phyloP scores from a whole-genome alignment of 257 asterid species.

The Cordia subcordata region DNA sequence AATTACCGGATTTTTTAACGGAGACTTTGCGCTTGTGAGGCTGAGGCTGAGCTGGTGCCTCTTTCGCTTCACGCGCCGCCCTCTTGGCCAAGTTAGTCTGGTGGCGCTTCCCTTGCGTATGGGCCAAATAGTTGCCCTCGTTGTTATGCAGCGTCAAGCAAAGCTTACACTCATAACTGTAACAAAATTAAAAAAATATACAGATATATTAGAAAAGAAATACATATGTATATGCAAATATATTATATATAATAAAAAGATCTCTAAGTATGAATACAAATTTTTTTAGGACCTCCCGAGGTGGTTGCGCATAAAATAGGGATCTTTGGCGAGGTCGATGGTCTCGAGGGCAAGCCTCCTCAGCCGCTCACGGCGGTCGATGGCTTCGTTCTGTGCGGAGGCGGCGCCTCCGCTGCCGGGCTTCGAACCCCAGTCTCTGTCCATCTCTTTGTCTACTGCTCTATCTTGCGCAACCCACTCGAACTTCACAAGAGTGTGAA shows the following conservation, averaged over 20 bases:
- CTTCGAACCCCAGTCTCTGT: slow-evolving; percentile 98
- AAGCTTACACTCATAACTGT: slow-evolving; percentile 88
- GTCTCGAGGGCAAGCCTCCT: slow-evolving; percentile 89
- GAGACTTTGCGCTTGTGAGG: slow-evolving; percentile 85
- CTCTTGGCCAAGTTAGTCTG: slow-evolving; percentile 98
- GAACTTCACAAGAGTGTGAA: too few relatives aligned
- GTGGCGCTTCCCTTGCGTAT: slow-evolving; percentile 96
- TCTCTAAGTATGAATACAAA: neutral
- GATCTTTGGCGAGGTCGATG: slow-evolving; percentile 92
- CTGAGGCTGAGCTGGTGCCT: slow-evolving; percentile 97
- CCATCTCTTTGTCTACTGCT: slow-evolving; percentile 35
- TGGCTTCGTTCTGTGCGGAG: slow-evolving; percentile 92
- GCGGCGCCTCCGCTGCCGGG: slow-evolving; percentile 99
- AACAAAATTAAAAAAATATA: slow-evolving; percentile 5
- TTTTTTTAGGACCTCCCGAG: slow-evolving; percentile 59
- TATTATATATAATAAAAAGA: neutral
- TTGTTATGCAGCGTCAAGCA: slow-evolving; percentile 94
- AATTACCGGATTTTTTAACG: slow-evolving; percentile 66
- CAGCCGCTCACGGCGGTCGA: slow-evolving; percentile 94
- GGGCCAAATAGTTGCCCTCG: slow-evolving; percentile 97
- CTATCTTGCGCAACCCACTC: neutral
- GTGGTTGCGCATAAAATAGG: slow-evolving; percentile 97
- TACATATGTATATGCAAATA: neutral
- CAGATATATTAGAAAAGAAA: neutral
- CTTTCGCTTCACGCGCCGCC: slow-evolving; percentile 98